Percentiles rank a stretch among this genome's conserved stretches.
Conservation (phyloP, 305 asterid genomes). For the Salvia sclarea region DNA sequence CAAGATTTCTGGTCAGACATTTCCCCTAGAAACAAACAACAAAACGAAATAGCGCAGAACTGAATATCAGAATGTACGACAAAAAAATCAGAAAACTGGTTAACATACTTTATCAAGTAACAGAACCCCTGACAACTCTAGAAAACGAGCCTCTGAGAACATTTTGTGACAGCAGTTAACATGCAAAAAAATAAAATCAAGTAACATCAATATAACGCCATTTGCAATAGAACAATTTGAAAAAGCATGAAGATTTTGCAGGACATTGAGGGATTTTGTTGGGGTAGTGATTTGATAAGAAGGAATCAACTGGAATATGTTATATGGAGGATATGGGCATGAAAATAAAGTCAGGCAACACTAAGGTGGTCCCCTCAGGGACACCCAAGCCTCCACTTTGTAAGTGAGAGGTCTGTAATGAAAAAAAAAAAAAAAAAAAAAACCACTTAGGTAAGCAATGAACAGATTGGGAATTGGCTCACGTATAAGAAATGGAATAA, state of each 20-base stretch:
- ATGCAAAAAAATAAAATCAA: background rate
- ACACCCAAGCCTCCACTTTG: too few relatives aligned
- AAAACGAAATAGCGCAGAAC: constrained; percentile 27
- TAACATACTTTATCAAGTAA: background rate
- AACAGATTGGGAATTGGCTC: too few relatives aligned
- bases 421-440: too few relatives aligned
- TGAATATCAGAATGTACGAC: too few relatives aligned
- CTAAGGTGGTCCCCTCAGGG: too few relatives aligned
- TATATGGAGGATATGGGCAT: background rate
- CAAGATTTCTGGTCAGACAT: constrained; percentile 62
- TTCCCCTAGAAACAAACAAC: constrained; percentile 60
- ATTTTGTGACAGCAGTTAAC: background rate
- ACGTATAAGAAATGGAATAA: background rate
- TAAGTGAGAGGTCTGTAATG: too few relatives aligned
- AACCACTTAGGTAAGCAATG: too few relatives aligned
- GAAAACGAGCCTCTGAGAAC: background rate
- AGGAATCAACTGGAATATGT: background rate
- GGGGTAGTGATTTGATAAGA: background rate
- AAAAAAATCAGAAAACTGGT: background rate
- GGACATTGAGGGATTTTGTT: background rate
- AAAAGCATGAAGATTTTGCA: background rate
- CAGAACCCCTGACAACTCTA: constrained; percentile 2
- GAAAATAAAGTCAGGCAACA: background rate
- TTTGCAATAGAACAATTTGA: background rate
- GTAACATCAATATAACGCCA: background rate